Percentiles rank a stretch among this genome's conserved stretches.
phyloP scores from a whole-genome alignment of 768 basidiomycete species.

The Panus rudis region DNA sequence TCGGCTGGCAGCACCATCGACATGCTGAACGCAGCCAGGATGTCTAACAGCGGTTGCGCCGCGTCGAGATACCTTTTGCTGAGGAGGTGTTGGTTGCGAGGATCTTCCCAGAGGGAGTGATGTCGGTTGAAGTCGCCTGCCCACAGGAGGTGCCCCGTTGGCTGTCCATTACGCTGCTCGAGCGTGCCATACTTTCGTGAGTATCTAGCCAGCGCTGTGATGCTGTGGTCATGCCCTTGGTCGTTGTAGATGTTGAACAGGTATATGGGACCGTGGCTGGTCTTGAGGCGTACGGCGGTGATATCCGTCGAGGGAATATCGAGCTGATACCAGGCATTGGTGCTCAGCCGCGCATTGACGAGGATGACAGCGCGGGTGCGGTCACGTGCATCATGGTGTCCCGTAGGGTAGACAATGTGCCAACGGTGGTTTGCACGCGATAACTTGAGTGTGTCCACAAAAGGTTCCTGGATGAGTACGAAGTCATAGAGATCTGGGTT shows the following conservation, averaged over 20 bases:
- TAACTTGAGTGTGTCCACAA: not conserved
- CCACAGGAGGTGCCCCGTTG: conserved; percentile 19
- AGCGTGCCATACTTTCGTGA: too few relatives aligned
- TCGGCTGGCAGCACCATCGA: conserved; percentile 27
- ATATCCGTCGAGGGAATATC: conserved; percentile 18
- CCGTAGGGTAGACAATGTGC: not conserved
- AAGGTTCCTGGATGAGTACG: not conserved
- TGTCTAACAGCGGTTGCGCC: conserved; percentile 20
- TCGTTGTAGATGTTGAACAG: conserved; percentile 36
- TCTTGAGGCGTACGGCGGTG: conserved; percentile 20
- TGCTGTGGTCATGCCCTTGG: conserved; percentile 16
- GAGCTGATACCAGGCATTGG: conserved; percentile 10
- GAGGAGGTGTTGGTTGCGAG: conserved; percentile 28
- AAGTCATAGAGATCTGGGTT: conserved; percentile 7
- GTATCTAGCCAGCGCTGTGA: conserved; percentile 7
- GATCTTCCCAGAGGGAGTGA: conserved; percentile 33
- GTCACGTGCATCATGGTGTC: too few relatives aligned
- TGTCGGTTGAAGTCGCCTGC: conserved; percentile 35
- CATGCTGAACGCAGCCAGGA: conserved; percentile 23
- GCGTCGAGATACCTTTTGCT: conserved; percentile 17
- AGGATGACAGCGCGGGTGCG: conserved; percentile 9
- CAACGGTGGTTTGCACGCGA: not conserved
- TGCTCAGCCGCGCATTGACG: conserved; percentile 7
- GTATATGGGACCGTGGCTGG: conserved; percentile 10
- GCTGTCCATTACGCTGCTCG: too few relatives aligned